A percentile compares a stretch with the other conserved stretches of the same genome.
Evolutionary conservation across 2,329 filamentous ascomycete species (phyloP).

Genomic region (Colletotrichum sp.): DNA sequence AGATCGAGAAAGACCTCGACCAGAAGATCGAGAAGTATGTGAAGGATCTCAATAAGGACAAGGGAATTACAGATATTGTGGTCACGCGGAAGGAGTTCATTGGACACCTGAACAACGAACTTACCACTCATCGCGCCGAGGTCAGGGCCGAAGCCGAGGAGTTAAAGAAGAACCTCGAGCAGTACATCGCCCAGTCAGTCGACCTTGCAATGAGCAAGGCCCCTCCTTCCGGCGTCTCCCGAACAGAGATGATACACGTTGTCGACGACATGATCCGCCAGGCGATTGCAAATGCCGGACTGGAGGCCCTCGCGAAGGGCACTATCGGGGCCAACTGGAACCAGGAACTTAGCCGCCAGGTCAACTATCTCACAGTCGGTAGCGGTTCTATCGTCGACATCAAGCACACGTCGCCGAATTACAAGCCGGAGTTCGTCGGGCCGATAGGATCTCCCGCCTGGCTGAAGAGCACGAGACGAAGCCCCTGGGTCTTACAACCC

Average conservation of each 20-base stretch:
- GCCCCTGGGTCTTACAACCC: conserved; percentile 36
- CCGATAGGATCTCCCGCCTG: conserved; percentile 10
- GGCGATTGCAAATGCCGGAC: conserved; percentile 48
- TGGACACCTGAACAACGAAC: conserved; percentile 42
- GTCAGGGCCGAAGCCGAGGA: conserved; percentile 45
- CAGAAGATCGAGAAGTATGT: conserved; percentile 38
- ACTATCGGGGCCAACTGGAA: conserved; percentile 51
- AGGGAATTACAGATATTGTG: conserved; percentile 37
- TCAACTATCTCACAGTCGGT: conserved; percentile 77
- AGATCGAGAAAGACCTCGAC: conserved; percentile 34
- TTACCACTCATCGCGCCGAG: conserved; percentile 41
- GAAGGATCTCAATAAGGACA: conserved; percentile 38
- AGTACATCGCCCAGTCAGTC: conserved; percentile 35
- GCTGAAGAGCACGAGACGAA: conserved; percentile 10
- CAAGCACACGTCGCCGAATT: conserved; percentile 64
- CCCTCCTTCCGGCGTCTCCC: conserved; percentile 37
- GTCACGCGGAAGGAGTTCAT: conserved; percentile 57
- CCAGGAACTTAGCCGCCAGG: conserved; percentile 51
- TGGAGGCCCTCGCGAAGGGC: conserved; percentile 52
- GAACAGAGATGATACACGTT: conserved; percentile 44
- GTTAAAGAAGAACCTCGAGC: conserved; percentile 38
- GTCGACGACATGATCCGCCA: conserved; percentile 47
- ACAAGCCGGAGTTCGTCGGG: conserved; percentile 37
- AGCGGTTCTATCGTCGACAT: conserved; percentile 71
- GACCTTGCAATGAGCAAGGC: conserved; percentile 26